These are phyloP conservation scores for Phytopythium ostracodes DNA, from an alignment of 352 stramenopile species.

Conservation along the genomic window DNA sequence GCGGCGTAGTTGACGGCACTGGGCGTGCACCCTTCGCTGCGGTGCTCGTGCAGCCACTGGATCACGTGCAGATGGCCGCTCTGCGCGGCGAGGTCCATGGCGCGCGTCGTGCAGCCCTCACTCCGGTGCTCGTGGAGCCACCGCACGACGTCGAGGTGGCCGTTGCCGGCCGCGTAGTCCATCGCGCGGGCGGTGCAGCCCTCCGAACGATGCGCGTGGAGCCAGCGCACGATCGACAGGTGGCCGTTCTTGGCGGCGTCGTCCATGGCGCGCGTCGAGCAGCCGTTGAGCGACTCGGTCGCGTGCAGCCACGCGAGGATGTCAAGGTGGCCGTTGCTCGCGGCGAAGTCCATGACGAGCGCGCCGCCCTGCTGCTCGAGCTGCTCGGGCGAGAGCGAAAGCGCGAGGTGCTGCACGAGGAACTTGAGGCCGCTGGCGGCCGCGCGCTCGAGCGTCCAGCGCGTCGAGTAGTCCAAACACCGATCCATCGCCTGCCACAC, in stretches of 20 bases:
- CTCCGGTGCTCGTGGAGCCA: constrained; percentile 45
- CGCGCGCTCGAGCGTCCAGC: constrained; percentile 62
- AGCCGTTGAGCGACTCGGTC: constrained; percentile 38
- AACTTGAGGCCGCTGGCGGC: constrained; percentile 56
- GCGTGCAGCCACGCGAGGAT: constrained; percentile 58
- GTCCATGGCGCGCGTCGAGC: constrained; percentile 53
- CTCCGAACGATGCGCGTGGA: constrained; percentile 49
- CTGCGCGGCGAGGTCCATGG: constrained; percentile 65
- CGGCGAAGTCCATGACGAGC: constrained; percentile 75
- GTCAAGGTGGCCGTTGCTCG: constrained; percentile 59
- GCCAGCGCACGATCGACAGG: constrained; percentile 48
- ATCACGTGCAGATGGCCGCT: constrained; percentile 55
- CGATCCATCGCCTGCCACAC: constrained; percentile 41
- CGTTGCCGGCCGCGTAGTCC: constrained; percentile 52
- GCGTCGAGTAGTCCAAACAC: constrained; percentile 50
- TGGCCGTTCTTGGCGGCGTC: constrained; percentile 57
- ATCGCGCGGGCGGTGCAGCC: constrained; percentile 63
- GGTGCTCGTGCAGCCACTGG: constrained; percentile 66
- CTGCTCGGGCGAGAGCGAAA: constrained; percentile 20
- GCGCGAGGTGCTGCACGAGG: constrained; percentile 63
- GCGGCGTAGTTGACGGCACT: constrained; percentile 67
- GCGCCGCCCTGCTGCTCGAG: constrained; percentile 24
- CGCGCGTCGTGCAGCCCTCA: constrained; percentile 45
- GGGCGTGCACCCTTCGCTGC: constrained; percentile 58
- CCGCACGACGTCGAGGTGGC: constrained; percentile 51